These are phyloP conservation scores for Claviceps paspali DNA, from an alignment of 2,329 filamentous ascomycete species.

Conservation along the genomic window DNA sequence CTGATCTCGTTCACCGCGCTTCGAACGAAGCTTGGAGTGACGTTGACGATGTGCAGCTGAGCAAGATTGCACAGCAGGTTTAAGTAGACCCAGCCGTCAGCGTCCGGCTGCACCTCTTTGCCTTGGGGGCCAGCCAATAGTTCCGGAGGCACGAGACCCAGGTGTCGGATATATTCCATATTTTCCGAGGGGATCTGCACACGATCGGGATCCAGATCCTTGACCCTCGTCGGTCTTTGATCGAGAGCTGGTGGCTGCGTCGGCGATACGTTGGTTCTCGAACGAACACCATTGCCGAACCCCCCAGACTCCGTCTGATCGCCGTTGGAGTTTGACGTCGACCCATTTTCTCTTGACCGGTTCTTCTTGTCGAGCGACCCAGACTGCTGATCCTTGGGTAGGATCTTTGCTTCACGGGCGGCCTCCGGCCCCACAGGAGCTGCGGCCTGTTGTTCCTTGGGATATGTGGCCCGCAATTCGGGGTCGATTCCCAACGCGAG, in stretches of 20 bases:
- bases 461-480: conserved; percentile 14
- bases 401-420: conserved; percentile 34
- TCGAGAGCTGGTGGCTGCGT: conserved; percentile 33
- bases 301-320: conserved; percentile 30
- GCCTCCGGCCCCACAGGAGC: conserved; percentile 15
- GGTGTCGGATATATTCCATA: conserved; percentile 62
- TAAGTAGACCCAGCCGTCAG: conserved; percentile 68
- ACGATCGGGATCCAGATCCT: conserved; percentile 67
- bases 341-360: conserved; percentile 26
- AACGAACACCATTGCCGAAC: conserved; percentile 13
- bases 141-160: conserved; percentile 50
- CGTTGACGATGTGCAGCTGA: conserved; percentile 72
- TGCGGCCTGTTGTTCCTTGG: conserved; percentile 19
- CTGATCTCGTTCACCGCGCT: conserved; percentile 56
- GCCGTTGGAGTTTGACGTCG: conserved; percentile 30
- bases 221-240: conserved; percentile 61
- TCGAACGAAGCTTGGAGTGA: conserved; percentile 63
- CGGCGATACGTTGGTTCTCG: conserved; percentile 24
- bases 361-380: conserved; percentile 22
- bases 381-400: conserved; percentile 16
- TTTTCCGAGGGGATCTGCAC: conserved; percentile 62
- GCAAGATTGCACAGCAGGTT: conserved; percentile 71
- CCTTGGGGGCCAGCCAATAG: conserved; percentile 22
- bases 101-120: conserved; percentile 41
- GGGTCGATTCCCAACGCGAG: conserved; percentile 11